These are phyloP conservation scores for Geotrichum fermentans DNA, from an alignment of 1,139 yeast genomes.

Conservation along the genomic window DNA sequence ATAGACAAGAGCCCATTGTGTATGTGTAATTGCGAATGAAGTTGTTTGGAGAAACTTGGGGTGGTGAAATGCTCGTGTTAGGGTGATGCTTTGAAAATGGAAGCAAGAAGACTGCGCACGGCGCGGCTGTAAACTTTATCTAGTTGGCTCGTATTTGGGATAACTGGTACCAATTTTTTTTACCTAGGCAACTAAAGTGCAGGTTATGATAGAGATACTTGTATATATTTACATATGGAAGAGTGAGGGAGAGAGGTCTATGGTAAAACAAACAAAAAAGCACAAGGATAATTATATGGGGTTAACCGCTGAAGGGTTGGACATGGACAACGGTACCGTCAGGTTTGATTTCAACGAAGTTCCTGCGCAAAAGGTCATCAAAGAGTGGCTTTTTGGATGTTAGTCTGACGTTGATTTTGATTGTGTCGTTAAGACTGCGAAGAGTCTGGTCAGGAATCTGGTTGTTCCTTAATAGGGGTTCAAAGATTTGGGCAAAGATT, in stretches of 20 bases:
- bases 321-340: conserved; percentile 7
- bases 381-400: conserved; percentile 12
- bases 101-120: too few species aligned
- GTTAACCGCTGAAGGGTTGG: conserved; percentile 4
- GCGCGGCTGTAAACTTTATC: too few species aligned
- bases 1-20: conserved; percentile 17
- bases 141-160: too few species aligned
- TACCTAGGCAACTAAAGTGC: too few species aligned
- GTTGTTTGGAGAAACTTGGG: too few species aligned
- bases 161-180: too few species aligned
- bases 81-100: too few species aligned
- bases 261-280: too few species aligned
- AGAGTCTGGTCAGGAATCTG: conserved; percentile 14
- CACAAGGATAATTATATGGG: not conserved
- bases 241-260: not conserved
- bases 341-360: conserved; percentile 17
- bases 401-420: conserved; percentile 13
- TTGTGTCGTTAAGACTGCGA: conserved; percentile 9
- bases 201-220: too few species aligned
- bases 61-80: too few species aligned
- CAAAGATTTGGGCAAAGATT: conserved; percentile 17
- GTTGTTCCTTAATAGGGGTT: conserved; percentile 9
- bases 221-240: not conserved
- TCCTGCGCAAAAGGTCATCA: conserved; percentile 15
- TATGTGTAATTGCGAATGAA: not conserved